These are phyloP conservation scores for Pichia sp. DNA, from an alignment of 1,139 yeast species.

Conservation along the genomic window DNA sequence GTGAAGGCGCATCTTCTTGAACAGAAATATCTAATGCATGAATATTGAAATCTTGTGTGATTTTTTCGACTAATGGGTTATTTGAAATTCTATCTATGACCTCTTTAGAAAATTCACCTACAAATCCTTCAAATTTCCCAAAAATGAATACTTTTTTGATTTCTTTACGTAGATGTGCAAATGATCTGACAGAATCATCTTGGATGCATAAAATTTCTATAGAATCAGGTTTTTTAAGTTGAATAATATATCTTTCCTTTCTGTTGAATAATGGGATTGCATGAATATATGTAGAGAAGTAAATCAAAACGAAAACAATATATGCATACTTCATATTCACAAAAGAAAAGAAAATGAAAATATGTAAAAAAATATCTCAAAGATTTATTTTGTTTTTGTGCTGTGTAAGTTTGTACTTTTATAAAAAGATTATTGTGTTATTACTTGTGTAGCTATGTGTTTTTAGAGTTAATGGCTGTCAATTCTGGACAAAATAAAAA, in stretches of 20 bases:
- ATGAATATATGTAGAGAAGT: not conserved
- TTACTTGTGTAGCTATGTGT: no score
- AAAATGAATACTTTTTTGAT: constrained; percentile 45
- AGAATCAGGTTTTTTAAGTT: constrained; percentile 34
- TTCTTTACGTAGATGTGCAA: constrained; percentile 37
- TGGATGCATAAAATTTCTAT: constrained; percentile 27
- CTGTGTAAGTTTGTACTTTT: no score
- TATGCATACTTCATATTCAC: not conserved
- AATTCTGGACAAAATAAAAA: no score
- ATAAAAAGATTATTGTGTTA: no score
- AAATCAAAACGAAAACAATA: not conserved
- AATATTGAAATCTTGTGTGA: constrained; percentile 53
- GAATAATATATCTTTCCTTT: constrained; percentile 30
- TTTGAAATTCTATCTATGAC: constrained; percentile 41
- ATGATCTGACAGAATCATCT: constrained; percentile 24
- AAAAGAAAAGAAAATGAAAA: not conserved
- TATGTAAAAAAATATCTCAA: no score
- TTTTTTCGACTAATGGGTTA: constrained; percentile 47
- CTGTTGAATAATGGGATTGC: constrained; percentile 11
- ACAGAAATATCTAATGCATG: constrained; percentile 36
- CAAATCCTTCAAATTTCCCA: constrained; percentile 60
- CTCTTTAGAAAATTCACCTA: constrained; percentile 50
- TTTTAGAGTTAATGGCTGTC: no score
- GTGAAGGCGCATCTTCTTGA: constrained; percentile 29
- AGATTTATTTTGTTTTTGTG: no score